Evolutionary conservation across 1,284 basidiomycete genomes (phyloP), one percentile per base, ranked within the genome.

Genomic region (Inonotus obliquus): DNA sequence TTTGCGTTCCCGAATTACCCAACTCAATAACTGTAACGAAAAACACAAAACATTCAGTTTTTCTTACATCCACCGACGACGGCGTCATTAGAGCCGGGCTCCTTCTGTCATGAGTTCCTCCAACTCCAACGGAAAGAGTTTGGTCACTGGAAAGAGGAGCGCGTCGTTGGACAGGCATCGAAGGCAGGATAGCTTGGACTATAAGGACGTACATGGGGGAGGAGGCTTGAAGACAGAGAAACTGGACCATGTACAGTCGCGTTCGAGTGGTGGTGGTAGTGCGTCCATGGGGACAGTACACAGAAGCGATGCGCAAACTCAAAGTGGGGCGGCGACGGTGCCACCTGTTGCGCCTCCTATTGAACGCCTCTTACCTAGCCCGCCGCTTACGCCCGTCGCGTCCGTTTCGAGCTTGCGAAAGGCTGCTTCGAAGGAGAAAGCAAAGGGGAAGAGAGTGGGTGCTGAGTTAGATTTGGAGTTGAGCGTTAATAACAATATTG

Each of bases 301-400:
- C 9, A 27, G 51, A 37, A 4, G 23, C 47, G 13, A 32, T 32
- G 9, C 32, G 9, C 32, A 32, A 9, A 9, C 32, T 32, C 47
- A 27, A 23, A 13, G 19, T 49, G 21, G 13, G 21, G 25, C 19
- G 13, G 11, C 19, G 19, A 10, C 29, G 25, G 51, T 35, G 35
- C 27, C 13, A n/a, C 23, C 27, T 19, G 51, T 19, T 41, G 56
- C 52, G 17, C 55, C 56, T 35, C 47, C 61, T 21, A 61, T 61
- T 37, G 57, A 65, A 13, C 44, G 57, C 48, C 56, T 67, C 13
- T 65, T 65, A 4, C 66, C 66, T 1, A 67, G 66, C 54, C 66
- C 66, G 25, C 65, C 66, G 27, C 57, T 67, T 23, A 67, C 66
- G n/a, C 63, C 56, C 17, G 63, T 63, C n/a, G 61, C 49, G 25